Evolutionary conservation across 2,329 filamentous ascomycete genomes (phyloP), one percentile per base, ranked within the genome.

Genomic region (Neurospora sp.): DNA sequence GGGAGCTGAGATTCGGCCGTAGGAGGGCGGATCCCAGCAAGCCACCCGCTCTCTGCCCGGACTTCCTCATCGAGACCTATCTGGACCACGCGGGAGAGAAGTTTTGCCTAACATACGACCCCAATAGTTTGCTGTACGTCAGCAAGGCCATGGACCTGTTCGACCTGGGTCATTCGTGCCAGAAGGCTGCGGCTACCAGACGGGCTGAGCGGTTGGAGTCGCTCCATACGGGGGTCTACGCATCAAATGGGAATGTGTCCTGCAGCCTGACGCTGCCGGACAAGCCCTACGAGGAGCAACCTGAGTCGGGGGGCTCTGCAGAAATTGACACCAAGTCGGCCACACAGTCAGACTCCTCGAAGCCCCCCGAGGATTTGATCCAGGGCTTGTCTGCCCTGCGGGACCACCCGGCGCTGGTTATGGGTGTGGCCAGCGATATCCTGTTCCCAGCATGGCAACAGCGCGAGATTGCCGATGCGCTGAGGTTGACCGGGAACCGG

Each of bases 61-160:
- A 99, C 78, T 99, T 98, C 77, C 84, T 99, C 33, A 97, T 99
- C 74, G 96, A 99, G 82, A 99, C 96, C 0, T 99, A 99, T 78
- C 87, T 99, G 19, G 96, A 99, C 80, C 96, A 99, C 77, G 96
- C 96, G 0, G 96, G 96, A 23, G 96, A 99, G 83, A 99, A 99
- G 80, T 99, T 97, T 84, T 97, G 93, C 78, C 85, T 99, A 36
- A 94, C 96, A 73, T 98, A 98, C 78, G 96, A 99, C 77, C 89
- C 96, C 36, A 99, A 99, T 81, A 97, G 93, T 77, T 82, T 98
- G 46, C 84, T 99, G 2, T 99, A 99, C 79, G 92, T 99, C 70
- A 97, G 93, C 79, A 99, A 99, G 81, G 96, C 96, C 5, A 99
- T 99, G 96, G 96, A 99, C 78, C 84, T 99, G 12, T 99, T 99